Evolutionary conservation across 1,284 basidiomycete genomes (phyloP), one percentile per base, ranked within the genome.

Genomic region (Moniliophthora roreri): DNA sequence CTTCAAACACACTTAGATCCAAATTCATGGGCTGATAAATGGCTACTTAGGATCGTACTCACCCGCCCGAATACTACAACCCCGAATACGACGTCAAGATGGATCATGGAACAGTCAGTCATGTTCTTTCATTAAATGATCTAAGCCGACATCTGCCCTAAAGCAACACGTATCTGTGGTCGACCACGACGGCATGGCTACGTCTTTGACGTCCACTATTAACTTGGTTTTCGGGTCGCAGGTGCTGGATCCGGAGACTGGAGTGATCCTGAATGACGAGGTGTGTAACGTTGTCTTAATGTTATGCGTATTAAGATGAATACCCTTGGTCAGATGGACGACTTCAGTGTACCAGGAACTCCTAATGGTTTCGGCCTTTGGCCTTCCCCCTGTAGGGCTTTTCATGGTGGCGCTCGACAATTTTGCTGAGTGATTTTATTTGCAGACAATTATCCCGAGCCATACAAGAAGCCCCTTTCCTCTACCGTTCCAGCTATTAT

Each of bases 201-300:
- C 93, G 2, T 71, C 90, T 20, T 67, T 97, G 23, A 97, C 95
- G 1, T 87, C 88, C 1, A 95, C 95, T 0, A 85, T 98, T 48
- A 98, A 98, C 68, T 61, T 86, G 45, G 65, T 95, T 28, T 97
- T 96, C 70, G 94, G 94, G n/a, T 92, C 89, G 4, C 77, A 77
- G 52, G 88, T 96, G 11, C 78, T 95, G 64, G 93, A 95, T 67
- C 80, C 88, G 0, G 78, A 84, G 36, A 95, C 93, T 0, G 95
- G 95, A 0, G 79, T 98, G 24, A 82, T 98, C 50, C 70, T 98
- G 42, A 97, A 98, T 65, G 86, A 98, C 64, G 92, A 96, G 74
- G 82, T 77, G 56, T 57, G 50, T 51, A 4, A 41, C 28, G n/a
- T 24, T 24, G 8, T 9, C 15, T 32, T 15, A 28, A 32, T 18